Percentiles rank a stretch among this genome's conserved stretches.
phyloP scores from a whole-genome alignment of 257 asterid genomes.

The Gentiana dahurica region DNA sequence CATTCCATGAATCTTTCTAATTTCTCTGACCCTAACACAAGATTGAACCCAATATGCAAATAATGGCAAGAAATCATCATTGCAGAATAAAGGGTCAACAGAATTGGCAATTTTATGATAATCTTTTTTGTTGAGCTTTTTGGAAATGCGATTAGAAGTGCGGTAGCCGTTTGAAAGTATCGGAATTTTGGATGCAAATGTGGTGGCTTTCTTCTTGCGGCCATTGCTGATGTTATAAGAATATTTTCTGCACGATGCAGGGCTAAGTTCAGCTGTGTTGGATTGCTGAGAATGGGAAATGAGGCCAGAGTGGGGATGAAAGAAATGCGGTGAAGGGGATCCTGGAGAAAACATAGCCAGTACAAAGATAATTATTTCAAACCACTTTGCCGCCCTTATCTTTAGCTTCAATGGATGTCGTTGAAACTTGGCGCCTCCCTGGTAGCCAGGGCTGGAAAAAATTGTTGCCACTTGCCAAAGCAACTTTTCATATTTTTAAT shows the following conservation, averaged over 20 bases:
- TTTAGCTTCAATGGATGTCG: no score
- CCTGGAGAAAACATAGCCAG: constrained; percentile 41
- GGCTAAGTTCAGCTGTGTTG: constrained; percentile 10
- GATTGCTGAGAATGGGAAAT: constrained; percentile 16
- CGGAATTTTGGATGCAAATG: constrained; percentile 9
- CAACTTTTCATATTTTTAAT: no score
- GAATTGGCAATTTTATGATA: constrained; percentile 1
- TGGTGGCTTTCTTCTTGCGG: constrained; percentile 5
- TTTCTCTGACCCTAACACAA: constrained; percentile 29
- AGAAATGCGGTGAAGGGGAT: constrained; percentile 17
- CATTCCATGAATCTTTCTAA: constrained; percentile 38
- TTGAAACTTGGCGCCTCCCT: no score
- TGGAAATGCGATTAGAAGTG: constrained; percentile 2
- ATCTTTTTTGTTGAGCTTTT: constrained; percentile 4
- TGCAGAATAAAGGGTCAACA: constrained; percentile 7
- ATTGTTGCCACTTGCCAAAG: no score
- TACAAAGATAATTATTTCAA: no score
- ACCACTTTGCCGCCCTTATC: no score
- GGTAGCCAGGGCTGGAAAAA: no score
- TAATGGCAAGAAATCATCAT: constrained; percentile 15
- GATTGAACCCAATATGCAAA: constrained; percentile 49
- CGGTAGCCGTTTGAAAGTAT: constrained; percentile 4
- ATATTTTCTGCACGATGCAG: constrained; percentile 8
- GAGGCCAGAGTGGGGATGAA: constrained; percentile 16
- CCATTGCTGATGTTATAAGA: constrained; percentile 3